Base-by-base conservation (phyloP, 176 grass and related monocot genomes). In the Triticum timopheevii region DNA sequence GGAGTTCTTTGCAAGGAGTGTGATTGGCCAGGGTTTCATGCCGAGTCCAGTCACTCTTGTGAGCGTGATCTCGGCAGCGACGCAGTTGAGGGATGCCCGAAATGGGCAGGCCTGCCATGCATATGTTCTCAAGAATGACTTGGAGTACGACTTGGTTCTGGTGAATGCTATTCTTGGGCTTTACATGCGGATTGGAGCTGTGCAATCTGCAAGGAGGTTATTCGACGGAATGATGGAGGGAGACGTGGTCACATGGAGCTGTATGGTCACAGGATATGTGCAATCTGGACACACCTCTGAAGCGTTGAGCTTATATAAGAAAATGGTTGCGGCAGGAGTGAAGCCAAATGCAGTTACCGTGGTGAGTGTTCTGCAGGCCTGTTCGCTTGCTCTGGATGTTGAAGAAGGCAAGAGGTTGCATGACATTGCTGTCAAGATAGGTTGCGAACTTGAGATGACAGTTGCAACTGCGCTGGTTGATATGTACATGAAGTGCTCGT, bases 401-500 rank as follows among this genome's bases (percentile, higher is more conserved):
- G 61, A 86, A 17, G 88, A 93, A 89, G 91, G 94, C n/a, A 89
- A 73, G 80, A 85, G 19, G 10, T n/a, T 86, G 45, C 94, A 93
- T 69, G 59, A 64, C 12, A 36, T 61, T 80, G 86, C 86, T 62
- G 74, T 74, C 31, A 82, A 24, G 33, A 91, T 87, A 72, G 93
- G 89, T 54, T 89, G 82, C 35, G 93, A 90, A 74, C 73, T 87
- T 66, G 89, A 93, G 67, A 17, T 89, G 38, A 28, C 91, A 28
- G 82, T 93, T 88, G 90, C 84, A 6, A 93, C 91, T 77, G 84
- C 91, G 15, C 79, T 96, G 65, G 88, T 96, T 72, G 91, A 90
- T 82, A 91, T 93, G 94, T 93, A 93, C 77, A 96, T 91, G 93
- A 96, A 96, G 69, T 93, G 91, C 66, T 96, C 78, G 10, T 90